These are phyloP conservation scores for Pouteria glomerata DNA, from an alignment of 148 eudicot genomes.

Conservation along the genomic window DNA sequence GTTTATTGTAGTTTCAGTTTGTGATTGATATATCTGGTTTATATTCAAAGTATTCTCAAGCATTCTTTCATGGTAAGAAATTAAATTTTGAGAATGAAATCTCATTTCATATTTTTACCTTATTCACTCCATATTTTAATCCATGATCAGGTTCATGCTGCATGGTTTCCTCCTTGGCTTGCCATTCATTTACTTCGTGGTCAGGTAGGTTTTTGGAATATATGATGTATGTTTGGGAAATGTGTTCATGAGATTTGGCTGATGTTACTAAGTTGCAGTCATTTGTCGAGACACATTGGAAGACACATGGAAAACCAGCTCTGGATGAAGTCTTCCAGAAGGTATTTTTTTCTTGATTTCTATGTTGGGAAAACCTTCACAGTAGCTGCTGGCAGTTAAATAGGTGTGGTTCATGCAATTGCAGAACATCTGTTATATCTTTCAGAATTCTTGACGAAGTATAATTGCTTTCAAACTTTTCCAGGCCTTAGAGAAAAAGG, in stretches of 20 bases:
- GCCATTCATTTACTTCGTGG: conserved; percentile 36
- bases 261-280: conserved; percentile 34
- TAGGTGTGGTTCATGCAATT: not conserved
- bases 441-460: not conserved
- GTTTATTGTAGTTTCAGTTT: not conserved
- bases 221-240: not conserved
- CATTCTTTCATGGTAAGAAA: too few species aligned
- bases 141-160: conserved; percentile 65
- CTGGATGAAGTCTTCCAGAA: conserved; percentile 54
- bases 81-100: too few species aligned
- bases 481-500: conserved; percentile 64
- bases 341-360: conserved; percentile 31
- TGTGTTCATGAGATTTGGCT: conserved; percentile 8
- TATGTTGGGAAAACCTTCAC: not conserved
- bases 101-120: too few species aligned
- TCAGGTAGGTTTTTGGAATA: conserved; percentile 37
- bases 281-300: conserved; percentile 62
- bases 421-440: not conserved
- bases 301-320: conserved; percentile 72
- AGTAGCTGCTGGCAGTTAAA: not conserved
- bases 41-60: too few species aligned
- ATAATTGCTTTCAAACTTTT: conserved; percentile 3
- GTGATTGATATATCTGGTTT: not conserved
- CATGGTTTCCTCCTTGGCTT: conserved; percentile 97
- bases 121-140: conserved; percentile 6